Conservation (phyloP, 192 early-diverging fungal species). For the Entomortierella chlamydospora region DNA sequence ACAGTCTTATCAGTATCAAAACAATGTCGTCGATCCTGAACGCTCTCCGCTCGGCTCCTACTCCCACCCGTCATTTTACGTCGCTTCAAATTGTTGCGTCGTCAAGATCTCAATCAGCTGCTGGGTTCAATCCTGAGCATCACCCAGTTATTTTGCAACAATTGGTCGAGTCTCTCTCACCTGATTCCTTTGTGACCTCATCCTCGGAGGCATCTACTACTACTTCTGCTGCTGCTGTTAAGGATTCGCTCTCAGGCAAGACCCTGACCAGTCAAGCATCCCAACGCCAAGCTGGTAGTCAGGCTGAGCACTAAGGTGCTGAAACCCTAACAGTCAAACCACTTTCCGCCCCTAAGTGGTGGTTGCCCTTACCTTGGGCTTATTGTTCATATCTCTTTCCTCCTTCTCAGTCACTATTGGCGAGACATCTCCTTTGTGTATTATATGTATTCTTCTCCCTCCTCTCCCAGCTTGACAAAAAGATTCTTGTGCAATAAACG, state of each 20-base stretch:
- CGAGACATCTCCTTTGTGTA: too few species aligned
- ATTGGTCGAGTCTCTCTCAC: slow-evolving; percentile 47
- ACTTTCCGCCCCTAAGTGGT: too few species aligned
- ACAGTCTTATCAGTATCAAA: slow-evolving; percentile 3
- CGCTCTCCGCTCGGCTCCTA: slow-evolving; percentile 46
- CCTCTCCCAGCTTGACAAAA: too few species aligned
- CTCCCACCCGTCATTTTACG: slow-evolving; percentile 49
- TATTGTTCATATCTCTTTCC: too few species aligned
- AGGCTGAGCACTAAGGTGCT: not conserved
- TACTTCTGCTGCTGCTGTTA: not conserved
- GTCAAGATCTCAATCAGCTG: slow-evolving; percentile 9
- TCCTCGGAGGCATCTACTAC: not conserved
- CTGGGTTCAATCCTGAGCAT: slow-evolving; percentile 46
- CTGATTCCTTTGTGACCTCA: slow-evolving; percentile 10
- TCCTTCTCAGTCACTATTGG: too few species aligned
- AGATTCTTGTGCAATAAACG: too few species aligned
- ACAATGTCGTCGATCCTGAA: slow-evolving; percentile 56
- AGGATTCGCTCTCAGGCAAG: slow-evolving; percentile 31
- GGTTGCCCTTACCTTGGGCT: too few species aligned
- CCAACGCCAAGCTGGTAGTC: not conserved
- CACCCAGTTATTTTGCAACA: slow-evolving; percentile 51
- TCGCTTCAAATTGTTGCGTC: slow-evolving; percentile 28
- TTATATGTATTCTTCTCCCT: too few species aligned
- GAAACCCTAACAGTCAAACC: not conserved
- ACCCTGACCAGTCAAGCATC: not conserved